phyloP scores from a whole-genome alignment of 257 asterid genomes.

The Solanum chiquidenum region DNA sequence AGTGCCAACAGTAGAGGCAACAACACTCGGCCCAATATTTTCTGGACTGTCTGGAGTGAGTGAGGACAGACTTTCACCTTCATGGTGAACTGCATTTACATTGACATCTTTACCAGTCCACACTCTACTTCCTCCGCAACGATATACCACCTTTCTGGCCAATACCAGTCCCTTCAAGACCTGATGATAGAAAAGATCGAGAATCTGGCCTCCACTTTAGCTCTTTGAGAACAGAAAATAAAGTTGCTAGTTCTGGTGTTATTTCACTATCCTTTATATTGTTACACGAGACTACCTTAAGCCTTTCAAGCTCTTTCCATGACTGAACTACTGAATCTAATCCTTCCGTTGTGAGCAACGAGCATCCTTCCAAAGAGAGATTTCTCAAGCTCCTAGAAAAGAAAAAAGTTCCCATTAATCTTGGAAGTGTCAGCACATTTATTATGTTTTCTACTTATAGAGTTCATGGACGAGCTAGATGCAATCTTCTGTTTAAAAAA shows the following conservation, averaged over 20 bases:
- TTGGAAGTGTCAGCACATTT: not conserved
- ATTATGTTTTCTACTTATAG: not conserved
- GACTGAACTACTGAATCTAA: conserved; percentile 68
- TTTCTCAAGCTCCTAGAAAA: conserved; percentile 52
- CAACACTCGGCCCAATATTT: conserved; percentile 8
- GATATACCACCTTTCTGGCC: conserved; percentile 78
- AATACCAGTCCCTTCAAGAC: conserved; percentile 82
- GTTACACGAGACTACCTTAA: conserved; percentile 77
- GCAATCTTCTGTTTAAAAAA: not conserved
- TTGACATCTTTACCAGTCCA: not conserved
- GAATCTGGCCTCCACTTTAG: conserved; percentile 92
- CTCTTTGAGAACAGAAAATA: conserved; percentile 75
- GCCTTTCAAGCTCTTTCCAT: conserved; percentile 71
- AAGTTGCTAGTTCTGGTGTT: conserved; percentile 63
- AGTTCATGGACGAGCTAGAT: not conserved
- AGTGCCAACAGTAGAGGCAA: not conserved
- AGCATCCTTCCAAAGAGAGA: conserved; percentile 82
- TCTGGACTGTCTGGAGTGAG: not conserved
- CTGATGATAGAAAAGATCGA: conserved; percentile 42
- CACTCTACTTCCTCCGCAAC: conserved; percentile 45
- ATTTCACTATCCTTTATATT: conserved; percentile 73
- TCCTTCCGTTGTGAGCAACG: conserved; percentile 73
- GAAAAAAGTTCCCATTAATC: not conserved
- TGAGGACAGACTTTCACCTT: not conserved
- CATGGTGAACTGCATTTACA: not conserved